phyloP scores from a whole-genome alignment of 306 rosid species.

The Benincasa hispida region DNA sequence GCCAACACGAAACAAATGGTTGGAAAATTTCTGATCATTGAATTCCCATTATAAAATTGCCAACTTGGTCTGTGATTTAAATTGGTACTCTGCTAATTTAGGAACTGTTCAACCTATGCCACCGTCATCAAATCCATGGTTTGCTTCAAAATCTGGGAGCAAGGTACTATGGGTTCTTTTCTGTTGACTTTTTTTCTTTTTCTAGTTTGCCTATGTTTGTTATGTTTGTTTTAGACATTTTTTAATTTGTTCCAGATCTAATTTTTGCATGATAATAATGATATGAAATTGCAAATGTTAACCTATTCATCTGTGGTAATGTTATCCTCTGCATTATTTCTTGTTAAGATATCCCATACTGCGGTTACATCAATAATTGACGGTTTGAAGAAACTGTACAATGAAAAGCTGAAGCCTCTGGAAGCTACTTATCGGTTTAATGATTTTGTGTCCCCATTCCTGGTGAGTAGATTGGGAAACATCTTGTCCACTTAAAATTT shows the following conservation, averaged over 20 bases:
- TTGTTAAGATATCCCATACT: constrained; percentile 41
- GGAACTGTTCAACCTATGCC: constrained; percentile 33
- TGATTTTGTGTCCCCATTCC: constrained; percentile 63
- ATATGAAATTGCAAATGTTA: not conserved
- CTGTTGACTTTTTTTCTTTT: not conserved
- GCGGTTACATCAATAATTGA: constrained; percentile 79
- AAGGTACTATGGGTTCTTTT: constrained; percentile 25
- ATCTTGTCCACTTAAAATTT: not conserved
- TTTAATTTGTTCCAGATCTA: not conserved
- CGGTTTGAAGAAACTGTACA: constrained; percentile 73
- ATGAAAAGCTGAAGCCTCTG: constrained; percentile 72
- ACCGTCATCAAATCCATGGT: constrained; percentile 27
- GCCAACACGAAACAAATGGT: constrained; percentile 40
- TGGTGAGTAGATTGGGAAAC: constrained; percentile 39
- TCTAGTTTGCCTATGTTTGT: not conserved
- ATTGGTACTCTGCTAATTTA: constrained; percentile 9
- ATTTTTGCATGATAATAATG: not conserved
- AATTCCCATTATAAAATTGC: not conserved
- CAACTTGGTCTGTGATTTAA: constrained; percentile 4
- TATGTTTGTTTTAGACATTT: not conserved
- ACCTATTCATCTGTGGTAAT: not conserved
- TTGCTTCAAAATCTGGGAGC: constrained; percentile 53
- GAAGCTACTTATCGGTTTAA: constrained; percentile 64
- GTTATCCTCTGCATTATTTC: constrained; percentile 6
- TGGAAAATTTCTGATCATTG: constrained; percentile 7